These are phyloP conservation scores for Magnusiomyces suaveolens DNA, from an alignment of 1,139 yeast genomes.

Conservation along the genomic window DNA sequence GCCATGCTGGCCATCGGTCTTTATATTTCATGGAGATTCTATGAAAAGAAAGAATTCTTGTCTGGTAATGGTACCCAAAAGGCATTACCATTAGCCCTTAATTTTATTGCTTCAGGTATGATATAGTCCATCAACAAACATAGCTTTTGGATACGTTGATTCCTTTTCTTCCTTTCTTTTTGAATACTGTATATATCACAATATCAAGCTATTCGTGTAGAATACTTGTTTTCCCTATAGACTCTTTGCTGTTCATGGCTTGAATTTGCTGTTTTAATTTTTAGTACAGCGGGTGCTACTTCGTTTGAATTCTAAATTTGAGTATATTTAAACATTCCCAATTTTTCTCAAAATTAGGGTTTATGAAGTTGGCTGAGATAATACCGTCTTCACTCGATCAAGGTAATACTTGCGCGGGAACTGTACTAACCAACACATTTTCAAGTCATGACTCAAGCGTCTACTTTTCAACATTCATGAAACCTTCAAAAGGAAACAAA, in stretches of 20 bases:
- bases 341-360: too few relatives aligned
- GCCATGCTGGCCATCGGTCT: conserved; percentile 42
- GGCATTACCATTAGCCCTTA: conserved; percentile 63
- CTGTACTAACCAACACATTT: conserved; percentile 16
- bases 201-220: not conserved
- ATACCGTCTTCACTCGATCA: conserved; percentile 81
- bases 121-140: conserved; percentile 21
- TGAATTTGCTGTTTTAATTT: not conserved
- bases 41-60: conserved; percentile 43
- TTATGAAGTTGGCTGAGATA: conserved; percentile 46
- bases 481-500: too few relatives aligned
- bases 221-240: not conserved
- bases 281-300: conserved; percentile 9
- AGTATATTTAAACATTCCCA: not conserved
- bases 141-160: not conserved
- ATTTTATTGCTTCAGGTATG: conserved; percentile 84
- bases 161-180: conserved; percentile 8
- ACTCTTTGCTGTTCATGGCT: not conserved
- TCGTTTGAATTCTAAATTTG: not conserved
- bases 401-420: conserved; percentile 88
- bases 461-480: not conserved
- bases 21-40: conserved; percentile 27
- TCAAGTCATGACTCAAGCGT: not conserved
- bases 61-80: conserved; percentile 70
- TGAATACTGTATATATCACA: not conserved